These are phyloP conservation scores for Leonotis leonurus DNA, from an alignment of 257 asterid species.

Conservation along the genomic window DNA sequence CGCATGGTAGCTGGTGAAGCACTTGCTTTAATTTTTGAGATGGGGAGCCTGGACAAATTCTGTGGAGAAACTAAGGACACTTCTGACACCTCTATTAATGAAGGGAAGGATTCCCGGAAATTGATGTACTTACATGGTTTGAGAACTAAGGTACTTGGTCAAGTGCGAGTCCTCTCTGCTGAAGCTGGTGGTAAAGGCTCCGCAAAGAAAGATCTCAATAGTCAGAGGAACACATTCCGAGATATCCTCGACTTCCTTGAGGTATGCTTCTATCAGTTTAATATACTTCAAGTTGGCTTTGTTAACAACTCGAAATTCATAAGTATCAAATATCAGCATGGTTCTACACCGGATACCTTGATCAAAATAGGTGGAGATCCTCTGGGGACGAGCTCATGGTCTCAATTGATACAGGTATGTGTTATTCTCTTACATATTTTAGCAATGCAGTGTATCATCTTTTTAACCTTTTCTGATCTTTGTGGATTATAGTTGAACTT, in stretches of 20 bases:
- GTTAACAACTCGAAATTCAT: background rate
- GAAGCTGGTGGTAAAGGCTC: conserved; percentile 98
- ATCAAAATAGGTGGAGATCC: conserved; percentile 77
- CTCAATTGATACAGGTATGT: conserved; percentile 66
- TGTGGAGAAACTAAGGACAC: conserved; percentile 47
- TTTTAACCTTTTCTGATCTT: conserved; percentile 6
- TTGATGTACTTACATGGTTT: conserved; percentile 59
- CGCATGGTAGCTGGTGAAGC: conserved; percentile 97
- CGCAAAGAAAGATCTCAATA: conserved; percentile 86
- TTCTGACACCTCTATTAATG: conserved; percentile 40
- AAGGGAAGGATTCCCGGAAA: conserved; percentile 45
- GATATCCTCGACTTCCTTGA: conserved; percentile 81
- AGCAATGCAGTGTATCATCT: background rate
- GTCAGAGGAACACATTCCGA: conserved; percentile 74
- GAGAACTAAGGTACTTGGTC: conserved; percentile 59
- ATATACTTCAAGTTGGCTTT: background rate
- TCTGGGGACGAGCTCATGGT: conserved; percentile 62
- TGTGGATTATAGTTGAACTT: conserved; percentile 57
- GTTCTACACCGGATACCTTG: conserved; percentile 61
- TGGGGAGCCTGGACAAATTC: conserved; percentile 75
- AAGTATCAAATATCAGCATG: conserved; percentile 43
- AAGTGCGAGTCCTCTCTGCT: conserved; percentile 57
- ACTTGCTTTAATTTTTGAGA: conserved; percentile 79
- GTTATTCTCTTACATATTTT: conserved; percentile 5
- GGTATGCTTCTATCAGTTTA: conserved; percentile 31